These are phyloP conservation scores for Penicillium decumbens DNA, from an alignment of 2,329 filamentous ascomycete genomes.

Conservation along the genomic window DNA sequence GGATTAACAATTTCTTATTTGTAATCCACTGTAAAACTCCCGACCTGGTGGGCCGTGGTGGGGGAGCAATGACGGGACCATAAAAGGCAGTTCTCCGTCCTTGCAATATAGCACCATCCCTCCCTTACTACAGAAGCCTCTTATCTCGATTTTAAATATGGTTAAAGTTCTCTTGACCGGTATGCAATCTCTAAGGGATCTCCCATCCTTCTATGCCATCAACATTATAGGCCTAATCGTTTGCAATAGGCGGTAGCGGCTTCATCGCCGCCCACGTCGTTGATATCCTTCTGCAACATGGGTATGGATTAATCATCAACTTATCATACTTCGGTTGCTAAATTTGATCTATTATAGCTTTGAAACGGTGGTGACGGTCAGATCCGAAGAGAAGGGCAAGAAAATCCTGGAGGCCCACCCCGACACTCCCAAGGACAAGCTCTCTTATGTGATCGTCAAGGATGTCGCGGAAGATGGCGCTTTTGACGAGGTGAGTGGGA, in stretches of 20 bases:
- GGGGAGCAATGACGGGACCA: slow-evolving; percentile 22
- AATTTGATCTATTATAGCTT: slow-evolving; percentile 40
- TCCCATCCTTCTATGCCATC: slow-evolving; percentile 13
- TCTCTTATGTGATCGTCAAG: slow-evolving; percentile 63
- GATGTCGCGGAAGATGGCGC: slow-evolving; percentile 67
- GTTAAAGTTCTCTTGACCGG: slow-evolving; percentile 40
- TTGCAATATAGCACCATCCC: neutral
- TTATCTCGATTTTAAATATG: slow-evolving; percentile 22
- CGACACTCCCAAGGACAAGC: slow-evolving; percentile 50
- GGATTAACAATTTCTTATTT: slow-evolving; percentile 7
- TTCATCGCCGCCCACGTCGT: slow-evolving; percentile 64
- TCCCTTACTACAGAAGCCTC: neutral
- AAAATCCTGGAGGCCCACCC: slow-evolving; percentile 55
- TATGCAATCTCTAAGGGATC: slow-evolving; percentile 31
- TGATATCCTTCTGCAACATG: slow-evolving; percentile 53
- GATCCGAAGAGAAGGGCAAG: slow-evolving; percentile 58
- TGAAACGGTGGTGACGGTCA: slow-evolving; percentile 59
- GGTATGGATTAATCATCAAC: slow-evolving; percentile 25
- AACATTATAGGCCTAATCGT: slow-evolving; percentile 11
- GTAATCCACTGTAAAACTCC: slow-evolving; percentile 12
- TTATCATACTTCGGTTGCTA: slow-evolving; percentile 1
- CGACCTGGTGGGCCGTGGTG: slow-evolving; percentile 9
- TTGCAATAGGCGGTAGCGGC: slow-evolving; percentile 52
- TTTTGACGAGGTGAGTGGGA: slow-evolving; percentile 54
- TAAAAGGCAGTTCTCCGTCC: slow-evolving; percentile 14